Evolutionary conservation across 2,329 filamentous ascomycete species (phyloP), one percentile per base, ranked within the genome.

Genomic region (Phoma herbarum): DNA sequence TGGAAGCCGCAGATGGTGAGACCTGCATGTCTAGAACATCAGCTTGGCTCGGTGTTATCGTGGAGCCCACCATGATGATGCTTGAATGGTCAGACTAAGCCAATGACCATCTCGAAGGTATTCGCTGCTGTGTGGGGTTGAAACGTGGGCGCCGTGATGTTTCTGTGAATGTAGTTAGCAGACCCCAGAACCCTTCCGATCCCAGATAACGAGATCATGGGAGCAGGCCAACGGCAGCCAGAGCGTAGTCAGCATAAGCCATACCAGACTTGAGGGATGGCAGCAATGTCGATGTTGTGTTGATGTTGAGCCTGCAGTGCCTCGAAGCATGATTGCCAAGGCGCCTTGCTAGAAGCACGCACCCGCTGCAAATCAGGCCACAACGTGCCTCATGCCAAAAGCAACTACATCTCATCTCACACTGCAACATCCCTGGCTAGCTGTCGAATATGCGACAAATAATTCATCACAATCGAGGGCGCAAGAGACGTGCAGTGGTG

Each of bases 21-120:
- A 59, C 50, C 25, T 59, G 50, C 56, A 42, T 50, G 25, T 41
- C 45, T 31, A 50, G 41, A 45, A 35, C 26, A n/a, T 42, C 31
- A 46, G 31, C 31, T 16, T 49, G 46, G 41, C 45, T 54, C 9
- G 7, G 41, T 18, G 22, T 59, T 54, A 37, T 54, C 50, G 56
- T 51, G n/a, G 29, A 50, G 45, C 56, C 43, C 50, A 49, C 56
- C 50, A 59, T 22, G 6, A 39, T 4, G 20, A 37, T 16, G 4
- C 22, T 37, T 29, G 23, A 16, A 14, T 10, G 5, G 12, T 12
- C 2, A 20, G 31, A 31, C 2, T 28, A 8, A 12, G 9, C 50
- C 50, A 49, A 53, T 46, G 25, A 41, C 18, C 11, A 31, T n/a
- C 29, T 11, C n/a, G 11, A 20, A 29, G 31, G n/a, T n/a, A 25